Conservation (phyloP, 371 early-diverging fungal genomes). For the Mortierella sp. region DNA sequence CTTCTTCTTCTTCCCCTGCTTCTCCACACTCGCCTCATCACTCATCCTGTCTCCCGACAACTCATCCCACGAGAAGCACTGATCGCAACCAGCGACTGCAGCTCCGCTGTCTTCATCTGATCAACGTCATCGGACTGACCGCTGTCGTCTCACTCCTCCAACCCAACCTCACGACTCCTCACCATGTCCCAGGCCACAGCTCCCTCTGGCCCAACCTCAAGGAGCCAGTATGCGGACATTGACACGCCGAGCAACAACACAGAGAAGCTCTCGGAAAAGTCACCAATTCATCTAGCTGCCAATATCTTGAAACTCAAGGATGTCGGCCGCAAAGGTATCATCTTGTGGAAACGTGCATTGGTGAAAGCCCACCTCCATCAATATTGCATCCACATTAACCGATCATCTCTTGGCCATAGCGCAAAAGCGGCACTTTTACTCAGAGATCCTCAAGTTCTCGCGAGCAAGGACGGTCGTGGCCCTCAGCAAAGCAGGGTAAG, state of each 20-base stretch:
- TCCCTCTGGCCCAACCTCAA: background rate
- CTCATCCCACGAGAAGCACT: too few relatives aligned
- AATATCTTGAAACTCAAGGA: background rate
- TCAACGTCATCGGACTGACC: too few relatives aligned
- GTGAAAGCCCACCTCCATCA: too few relatives aligned
- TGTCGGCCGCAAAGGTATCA: too few relatives aligned
- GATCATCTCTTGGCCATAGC: background rate
- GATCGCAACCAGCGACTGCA: too few relatives aligned
- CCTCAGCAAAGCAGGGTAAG: slow-evolving; percentile 29
- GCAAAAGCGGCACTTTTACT: slow-evolving; percentile 28
- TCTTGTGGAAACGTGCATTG: too few relatives aligned
- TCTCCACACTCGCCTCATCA: too few relatives aligned
- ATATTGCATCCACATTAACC: too few relatives aligned
- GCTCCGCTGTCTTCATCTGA: too few relatives aligned
- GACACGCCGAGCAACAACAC: background rate
- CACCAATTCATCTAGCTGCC: background rate
- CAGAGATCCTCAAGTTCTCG: slow-evolving; percentile 5
- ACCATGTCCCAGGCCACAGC: background rate
- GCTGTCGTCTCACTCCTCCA: too few relatives aligned
- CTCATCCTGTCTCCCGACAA: too few relatives aligned
- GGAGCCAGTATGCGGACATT: background rate
- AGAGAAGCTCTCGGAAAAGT: background rate
- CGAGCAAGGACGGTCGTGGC: slow-evolving; percentile 22
- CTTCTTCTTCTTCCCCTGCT: too few relatives aligned
- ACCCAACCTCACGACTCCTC: background rate